Percentiles rank a stretch among this genome's conserved stretches.
Conservation (phyloP, 2,329 filamentous ascomycete genomes). For the Macroventuria anomochaeta region DNA sequence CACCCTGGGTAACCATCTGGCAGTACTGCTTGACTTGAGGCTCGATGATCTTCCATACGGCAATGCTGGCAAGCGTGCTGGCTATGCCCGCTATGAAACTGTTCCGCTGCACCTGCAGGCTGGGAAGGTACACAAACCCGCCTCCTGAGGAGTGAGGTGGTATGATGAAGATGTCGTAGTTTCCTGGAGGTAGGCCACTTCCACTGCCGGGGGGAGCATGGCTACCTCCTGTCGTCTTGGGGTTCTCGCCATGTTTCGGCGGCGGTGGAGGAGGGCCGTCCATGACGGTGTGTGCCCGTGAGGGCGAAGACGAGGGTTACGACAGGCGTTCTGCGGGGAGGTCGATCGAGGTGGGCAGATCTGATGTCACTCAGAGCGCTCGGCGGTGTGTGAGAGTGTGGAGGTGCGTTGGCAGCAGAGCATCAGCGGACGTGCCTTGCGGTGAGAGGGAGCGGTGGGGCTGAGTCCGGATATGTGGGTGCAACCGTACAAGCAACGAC, state of each 20-base stretch:
- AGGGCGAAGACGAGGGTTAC: slow-evolving; percentile 31
- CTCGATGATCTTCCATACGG: slow-evolving; percentile 74
- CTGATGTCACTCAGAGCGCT: slow-evolving; percentile 13
- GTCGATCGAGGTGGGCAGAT: neutral
- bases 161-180: slow-evolving; percentile 97
- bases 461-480: neutral
- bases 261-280: slow-evolving; percentile 72
- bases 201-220: slow-evolving; percentile 28
- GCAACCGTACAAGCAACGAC: slow-evolving; percentile 9
- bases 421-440: slow-evolving; percentile 34
- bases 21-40: slow-evolving; percentile 79
- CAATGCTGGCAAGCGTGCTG: slow-evolving; percentile 74
- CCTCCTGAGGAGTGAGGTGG: slow-evolving; percentile 87
- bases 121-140: slow-evolving; percentile 94
- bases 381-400: slow-evolving; percentile 20
- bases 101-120: slow-evolving; percentile 82
- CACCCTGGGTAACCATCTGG: slow-evolving; percentile 67
- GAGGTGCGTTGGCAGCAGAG: slow-evolving; percentile 33
- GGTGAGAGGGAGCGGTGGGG: slow-evolving; percentile 19
- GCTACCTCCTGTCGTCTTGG: slow-evolving; percentile 61
- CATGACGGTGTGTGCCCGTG: slow-evolving; percentile 41
- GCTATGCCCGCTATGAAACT: slow-evolving; percentile 90
- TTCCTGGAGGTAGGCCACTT: slow-evolving; percentile 78
- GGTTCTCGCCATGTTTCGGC: slow-evolving; percentile 82
- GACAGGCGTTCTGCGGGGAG: slow-evolving; percentile 15